These are phyloP conservation scores for Rhodocollybia butyracea DNA, from an alignment of 768 basidiomycete genomes.

Conservation along the genomic window DNA sequence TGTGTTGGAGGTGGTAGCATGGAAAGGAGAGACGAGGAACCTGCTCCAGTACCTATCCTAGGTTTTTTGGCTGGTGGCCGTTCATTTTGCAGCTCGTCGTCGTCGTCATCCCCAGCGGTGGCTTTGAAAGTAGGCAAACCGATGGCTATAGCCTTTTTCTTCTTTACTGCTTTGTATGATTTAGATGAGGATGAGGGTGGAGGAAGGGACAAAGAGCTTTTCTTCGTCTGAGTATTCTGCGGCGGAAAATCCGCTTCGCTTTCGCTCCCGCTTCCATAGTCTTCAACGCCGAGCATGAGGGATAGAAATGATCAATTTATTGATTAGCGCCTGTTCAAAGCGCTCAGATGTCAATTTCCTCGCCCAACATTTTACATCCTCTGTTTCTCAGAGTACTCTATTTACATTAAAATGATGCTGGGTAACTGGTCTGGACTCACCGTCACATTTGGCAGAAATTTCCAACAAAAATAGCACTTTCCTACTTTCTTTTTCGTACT, in stretches of 20 bases:
- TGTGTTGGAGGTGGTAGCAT: constrained; percentile 79
- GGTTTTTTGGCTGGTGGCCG: constrained; percentile 59
- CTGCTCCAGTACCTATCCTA: constrained; percentile 51
- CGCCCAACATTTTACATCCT: too few relatives aligned
- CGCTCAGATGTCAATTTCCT: too few relatives aligned
- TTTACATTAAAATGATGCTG: too few relatives aligned
- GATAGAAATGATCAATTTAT: too few relatives aligned
- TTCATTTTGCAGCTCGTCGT: constrained; percentile 34
- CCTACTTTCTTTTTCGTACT: too few relatives aligned
- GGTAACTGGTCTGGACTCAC: too few relatives aligned
- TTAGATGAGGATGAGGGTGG: constrained; percentile 27
- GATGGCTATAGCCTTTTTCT: constrained; percentile 62
- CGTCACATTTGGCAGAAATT: too few relatives aligned
- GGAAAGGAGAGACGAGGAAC: constrained; percentile 59
- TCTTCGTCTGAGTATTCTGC: constrained; percentile 9
- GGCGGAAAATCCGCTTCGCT: constrained; percentile 42
- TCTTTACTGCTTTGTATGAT: constrained; percentile 33
- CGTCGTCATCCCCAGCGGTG: constrained; percentile 31
- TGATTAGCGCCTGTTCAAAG: too few relatives aligned
- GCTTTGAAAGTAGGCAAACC: constrained; percentile 46
- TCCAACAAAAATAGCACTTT: too few relatives aligned
- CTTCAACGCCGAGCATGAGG: constrained; percentile 70
- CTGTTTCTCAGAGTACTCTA: too few relatives aligned
- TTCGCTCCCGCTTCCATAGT: constrained; percentile 73
- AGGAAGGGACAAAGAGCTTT: constrained; percentile 17